Conservation (phyloP, 2,329 filamentous ascomycete genomes). For the Orbilia javanica region DNA sequence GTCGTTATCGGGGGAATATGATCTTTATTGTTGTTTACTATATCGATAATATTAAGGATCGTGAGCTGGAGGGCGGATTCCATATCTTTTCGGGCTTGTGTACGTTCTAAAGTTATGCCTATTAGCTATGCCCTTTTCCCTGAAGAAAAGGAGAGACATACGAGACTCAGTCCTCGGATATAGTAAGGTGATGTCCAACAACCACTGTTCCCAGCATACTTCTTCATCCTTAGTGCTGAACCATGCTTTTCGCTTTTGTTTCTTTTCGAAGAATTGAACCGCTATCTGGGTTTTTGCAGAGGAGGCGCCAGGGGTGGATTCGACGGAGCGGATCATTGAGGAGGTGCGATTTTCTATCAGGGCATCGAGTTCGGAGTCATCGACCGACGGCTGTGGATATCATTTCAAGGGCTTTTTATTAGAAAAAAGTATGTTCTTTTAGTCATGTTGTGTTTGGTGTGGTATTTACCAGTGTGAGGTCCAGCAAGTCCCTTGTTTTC, state of each 20-base stretch:
- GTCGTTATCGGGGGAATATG: slow-evolving; percentile 98
- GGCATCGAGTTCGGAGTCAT: slow-evolving; percentile 90
- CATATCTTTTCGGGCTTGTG: slow-evolving; percentile 90
- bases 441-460: background rate
- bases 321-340: slow-evolving; percentile 74
- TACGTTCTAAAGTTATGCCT: slow-evolving; percentile 73
- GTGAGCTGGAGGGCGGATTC: slow-evolving; percentile 88
- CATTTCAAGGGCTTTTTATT: background rate
- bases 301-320: slow-evolving; percentile 58
- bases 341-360: slow-evolving; percentile 90
- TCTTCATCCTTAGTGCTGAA: slow-evolving; percentile 87
- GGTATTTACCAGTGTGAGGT: slow-evolving; percentile 75
- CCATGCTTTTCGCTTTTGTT: slow-evolving; percentile 82
- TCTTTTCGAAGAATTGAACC: slow-evolving; percentile 96
- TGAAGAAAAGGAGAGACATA: slow-evolving; percentile 67
- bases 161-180: slow-evolving; percentile 89
- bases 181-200: slow-evolving; percentile 90
- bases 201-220: slow-evolving; percentile 97
- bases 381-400: slow-evolving; percentile 75
- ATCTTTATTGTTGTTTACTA: slow-evolving; percentile 89
- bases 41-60: slow-evolving; percentile 87
- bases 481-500: slow-evolving; percentile 86
- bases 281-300: slow-evolving; percentile 60
- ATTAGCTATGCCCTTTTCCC: background rate
- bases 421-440: background rate